A percentile compares a stretch with the other conserved stretches of the same genome.
These are phyloP conservation scores for Teratosphaeria viscida DNA, from an alignment of 2,329 filamentous ascomycete species.

Conservation along the genomic window DNA sequence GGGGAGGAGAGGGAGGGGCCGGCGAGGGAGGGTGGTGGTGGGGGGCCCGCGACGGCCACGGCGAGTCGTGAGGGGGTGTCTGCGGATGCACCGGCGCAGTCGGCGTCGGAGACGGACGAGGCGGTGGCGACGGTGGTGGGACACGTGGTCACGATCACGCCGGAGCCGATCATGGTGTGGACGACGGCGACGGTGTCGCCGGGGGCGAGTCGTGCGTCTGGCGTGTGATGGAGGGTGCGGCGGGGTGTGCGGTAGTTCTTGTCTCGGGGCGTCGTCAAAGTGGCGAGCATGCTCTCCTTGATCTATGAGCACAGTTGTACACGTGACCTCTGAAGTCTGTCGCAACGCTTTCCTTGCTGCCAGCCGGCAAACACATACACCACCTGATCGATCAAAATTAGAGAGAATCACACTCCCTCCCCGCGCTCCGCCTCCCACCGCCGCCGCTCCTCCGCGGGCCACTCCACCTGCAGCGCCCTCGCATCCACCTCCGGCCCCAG, in stretches of 20 bases:
- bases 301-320: not conserved
- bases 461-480: conserved; percentile 3
- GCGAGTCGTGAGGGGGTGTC: not conserved
- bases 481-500: not conserved
- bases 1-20: not conserved
- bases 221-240: not conserved
- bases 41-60: not conserved
- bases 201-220: not conserved
- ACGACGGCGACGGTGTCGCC: conserved; percentile 1
- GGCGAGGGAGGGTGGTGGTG: not conserved
- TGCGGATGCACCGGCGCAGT: not conserved
- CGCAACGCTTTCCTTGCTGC: no score
- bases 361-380: not conserved
- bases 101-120: not conserved
- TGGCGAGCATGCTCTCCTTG: not conserved
- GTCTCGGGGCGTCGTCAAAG: not conserved
- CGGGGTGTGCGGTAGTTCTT: not conserved
- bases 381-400: not conserved
- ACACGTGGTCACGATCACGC: conserved; percentile 3
- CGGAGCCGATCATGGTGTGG: conserved; percentile 1
- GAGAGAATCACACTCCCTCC: not conserved
- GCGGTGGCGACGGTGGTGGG: not conserved
- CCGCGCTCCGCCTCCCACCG: conserved; percentile 1
- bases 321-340: not conserved
- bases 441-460: conserved; percentile 8